Evolutionary conservation across 345 rosid genomes (phyloP).

Genomic region (Cardamine resedifolia): DNA sequence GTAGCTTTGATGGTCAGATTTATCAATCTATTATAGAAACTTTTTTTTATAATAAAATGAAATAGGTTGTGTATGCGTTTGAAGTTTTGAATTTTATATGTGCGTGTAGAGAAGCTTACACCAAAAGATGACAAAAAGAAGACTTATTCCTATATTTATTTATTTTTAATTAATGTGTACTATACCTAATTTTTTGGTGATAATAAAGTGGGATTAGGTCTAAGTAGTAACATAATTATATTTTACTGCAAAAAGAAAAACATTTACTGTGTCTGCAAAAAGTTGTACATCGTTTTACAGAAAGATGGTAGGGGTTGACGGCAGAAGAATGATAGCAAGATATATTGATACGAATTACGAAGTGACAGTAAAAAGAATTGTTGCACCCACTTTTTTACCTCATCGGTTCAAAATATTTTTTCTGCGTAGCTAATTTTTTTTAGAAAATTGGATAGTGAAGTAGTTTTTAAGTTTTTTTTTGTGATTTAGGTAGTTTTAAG

Average conservation of each 20-base stretch:
- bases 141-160: not conserved
- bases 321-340: slow-evolving; percentile 10
- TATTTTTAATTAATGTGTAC: not conserved
- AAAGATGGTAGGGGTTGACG: slow-evolving; percentile 19
- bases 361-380: slow-evolving; percentile 4
- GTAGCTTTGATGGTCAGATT: not conserved
- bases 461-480: too few relatives aligned
- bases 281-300: not conserved
- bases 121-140: not conserved
- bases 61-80: slow-evolving; percentile 6
- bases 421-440: too few relatives aligned
- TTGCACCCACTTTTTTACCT: slow-evolving; percentile 1
- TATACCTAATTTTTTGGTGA: not conserved
- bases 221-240: not conserved
- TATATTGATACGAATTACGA: slow-evolving; percentile 12
- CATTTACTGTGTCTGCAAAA: slow-evolving; percentile 5
- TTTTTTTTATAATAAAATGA: not conserved
- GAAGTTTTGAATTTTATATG: slow-evolving; percentile 25
- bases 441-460: too few relatives aligned
- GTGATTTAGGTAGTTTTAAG: too few relatives aligned
- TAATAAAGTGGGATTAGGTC: slow-evolving; percentile 18
- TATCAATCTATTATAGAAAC: not conserved
- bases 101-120: not conserved
- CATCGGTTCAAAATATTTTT: too few relatives aligned
- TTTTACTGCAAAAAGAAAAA: not conserved